Evolutionary conservation across 2,329 filamentous ascomycete genomes (phyloP), one percentile per base, ranked within the genome.

Genomic region (Microsporum ferrugineum): DNA sequence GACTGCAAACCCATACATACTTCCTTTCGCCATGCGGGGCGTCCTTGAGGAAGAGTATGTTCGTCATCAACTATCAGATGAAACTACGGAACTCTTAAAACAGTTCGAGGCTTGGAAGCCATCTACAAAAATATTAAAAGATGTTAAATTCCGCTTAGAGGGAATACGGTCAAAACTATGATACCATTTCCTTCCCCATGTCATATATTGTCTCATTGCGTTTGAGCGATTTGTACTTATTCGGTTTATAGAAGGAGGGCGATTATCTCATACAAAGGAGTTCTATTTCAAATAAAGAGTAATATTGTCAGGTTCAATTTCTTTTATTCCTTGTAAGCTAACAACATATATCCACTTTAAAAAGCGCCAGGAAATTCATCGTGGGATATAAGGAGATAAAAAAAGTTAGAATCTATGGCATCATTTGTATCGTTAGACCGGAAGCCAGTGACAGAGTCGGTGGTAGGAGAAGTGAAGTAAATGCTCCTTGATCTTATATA

Each of bases 71-170:
- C 76, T 95, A 17, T 84, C 84, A 36, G 76, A 80, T 1, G 94
- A 99, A 75, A 90, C 89, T 5, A 82, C 83, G 63, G 83, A 90
- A 69, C 74, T 99, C 58, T 77, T 99, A n/a, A 80, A 79, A 63
- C 85, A 95, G 72, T 99, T 97, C 73, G 91, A 97, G 71, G 85
- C 89, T 59, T 99, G 94, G 94, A 91, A 88, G 70, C 94, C 94
- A 0, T 81, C 80, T 0, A 95, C 86, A 5, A 99, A 97, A 77
- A 88, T 88, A 49, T 76, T 99, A 62, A 96, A 94, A 76, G 94
- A 99, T 74, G 91, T 99, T 55, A 95, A 95, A 74, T 97, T 95
- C 74, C 82, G 94, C 64, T 78, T 99, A 23, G 94, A 97, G 76
- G 92, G 88, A 2, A 89, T 99, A 51, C 83, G 89, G 69, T 96